These are phyloP conservation scores for Ophiostoma montium DNA, from an alignment of 2,329 filamentous ascomycete genomes.

Conservation along the genomic window DNA sequence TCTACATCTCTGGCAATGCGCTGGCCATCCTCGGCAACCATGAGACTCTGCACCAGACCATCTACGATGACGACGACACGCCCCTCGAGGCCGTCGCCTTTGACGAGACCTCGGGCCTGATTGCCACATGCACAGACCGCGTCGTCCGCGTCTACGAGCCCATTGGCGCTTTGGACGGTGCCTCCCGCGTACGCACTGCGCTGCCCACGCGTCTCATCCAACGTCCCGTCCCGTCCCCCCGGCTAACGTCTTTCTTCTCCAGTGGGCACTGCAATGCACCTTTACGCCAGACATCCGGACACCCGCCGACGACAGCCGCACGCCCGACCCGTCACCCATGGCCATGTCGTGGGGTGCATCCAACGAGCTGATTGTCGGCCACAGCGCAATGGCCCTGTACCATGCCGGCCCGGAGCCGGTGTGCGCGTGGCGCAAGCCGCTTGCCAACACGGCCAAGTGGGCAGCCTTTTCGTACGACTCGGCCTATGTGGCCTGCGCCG, in stretches of 20 bases:
- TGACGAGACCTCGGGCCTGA: constrained; percentile 71
- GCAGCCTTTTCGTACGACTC: constrained; percentile 78
- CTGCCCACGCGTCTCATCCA: neutral
- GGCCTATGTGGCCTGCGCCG: constrained; percentile 69
- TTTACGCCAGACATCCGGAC: constrained; percentile 8
- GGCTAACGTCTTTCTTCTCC: constrained; percentile 3
- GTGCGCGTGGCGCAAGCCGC: constrained; percentile 56
- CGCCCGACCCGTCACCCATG: constrained; percentile 18
- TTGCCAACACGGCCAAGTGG: constrained; percentile 60
- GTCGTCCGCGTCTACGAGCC: constrained; percentile 68
- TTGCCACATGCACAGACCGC: constrained; percentile 56
- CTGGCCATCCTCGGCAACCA: constrained; percentile 70
- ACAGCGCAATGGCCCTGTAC: constrained; percentile 56
- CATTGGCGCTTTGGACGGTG: constrained; percentile 53
- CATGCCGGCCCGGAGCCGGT: constrained; percentile 32
- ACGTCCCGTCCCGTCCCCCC: neutral
- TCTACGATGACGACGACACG: constrained; percentile 66
- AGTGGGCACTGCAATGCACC: constrained; percentile 51
- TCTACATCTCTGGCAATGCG: constrained; percentile 80
- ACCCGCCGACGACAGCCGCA: constrained; percentile 28
- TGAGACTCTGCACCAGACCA: constrained; percentile 68
- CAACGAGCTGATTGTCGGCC: constrained; percentile 73
- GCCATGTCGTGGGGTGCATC: constrained; percentile 72
- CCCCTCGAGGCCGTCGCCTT: constrained; percentile 62
- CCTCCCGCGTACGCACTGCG: constrained; percentile 48